A percentile compares a stretch with the other conserved stretches of the same genome.
Evolutionary conservation across 2,329 filamentous ascomycete genomes (phyloP).

Genomic region (Endoconidiophora polonica): DNA sequence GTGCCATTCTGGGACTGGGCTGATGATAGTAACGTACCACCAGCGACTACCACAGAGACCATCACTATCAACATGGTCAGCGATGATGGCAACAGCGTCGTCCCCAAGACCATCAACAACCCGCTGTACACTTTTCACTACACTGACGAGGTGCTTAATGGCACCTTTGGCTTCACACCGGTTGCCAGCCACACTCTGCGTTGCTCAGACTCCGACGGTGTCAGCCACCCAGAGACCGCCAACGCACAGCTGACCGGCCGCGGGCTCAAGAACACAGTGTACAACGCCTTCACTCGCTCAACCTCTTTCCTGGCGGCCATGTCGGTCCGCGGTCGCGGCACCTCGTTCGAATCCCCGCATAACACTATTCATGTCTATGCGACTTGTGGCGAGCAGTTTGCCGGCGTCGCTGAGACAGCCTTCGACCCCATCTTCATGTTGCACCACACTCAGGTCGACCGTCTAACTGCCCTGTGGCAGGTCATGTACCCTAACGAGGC

Average conservation of each 20-base stretch:
- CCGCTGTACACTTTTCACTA: constrained; percentile 37
- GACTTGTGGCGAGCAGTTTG: constrained; percentile 26
- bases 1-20: constrained; percentile 41
- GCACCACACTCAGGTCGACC: constrained; percentile 43
- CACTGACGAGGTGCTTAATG: constrained; percentile 23
- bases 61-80: constrained; percentile 26
- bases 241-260: constrained; percentile 20
- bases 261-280: constrained; percentile 26
- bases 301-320: constrained; percentile 22
- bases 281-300: constrained; percentile 25
- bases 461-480: constrained; percentile 43
- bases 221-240: constrained; percentile 24
- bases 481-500: constrained; percentile 23
- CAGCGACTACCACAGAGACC: constrained; percentile 21
- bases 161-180: constrained; percentile 24
- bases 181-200: constrained; percentile 23
- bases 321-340: constrained; percentile 20
- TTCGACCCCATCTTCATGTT: constrained; percentile 33
- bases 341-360: constrained; percentile 28
- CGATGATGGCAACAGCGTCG: constrained; percentile 14
- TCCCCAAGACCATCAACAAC: constrained; percentile 26
- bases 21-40: constrained; percentile 25
- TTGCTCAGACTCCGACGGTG: constrained; percentile 16
- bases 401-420: constrained; percentile 24
- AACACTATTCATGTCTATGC: constrained; percentile 26